Evolutionary conservation across 1,284 basidiomycete genomes (phyloP).

Genomic region (Ceratobasidium sp.): DNA sequence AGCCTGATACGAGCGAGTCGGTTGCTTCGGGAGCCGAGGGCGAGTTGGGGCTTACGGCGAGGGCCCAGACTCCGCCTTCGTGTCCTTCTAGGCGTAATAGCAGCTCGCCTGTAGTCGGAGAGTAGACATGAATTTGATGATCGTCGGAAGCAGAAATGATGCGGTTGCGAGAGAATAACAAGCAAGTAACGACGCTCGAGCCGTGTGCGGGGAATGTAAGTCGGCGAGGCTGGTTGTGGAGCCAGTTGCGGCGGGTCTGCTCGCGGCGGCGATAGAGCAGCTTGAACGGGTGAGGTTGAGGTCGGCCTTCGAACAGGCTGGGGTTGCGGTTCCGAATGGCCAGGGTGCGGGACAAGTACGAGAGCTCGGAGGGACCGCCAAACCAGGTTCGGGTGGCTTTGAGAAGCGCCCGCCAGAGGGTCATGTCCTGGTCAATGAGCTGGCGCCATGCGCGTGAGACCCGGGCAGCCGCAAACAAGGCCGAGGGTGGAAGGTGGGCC

Average conservation of each 20-base stretch:
- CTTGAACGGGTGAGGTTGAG: constrained; percentile 34
- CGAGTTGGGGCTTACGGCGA: constrained; percentile 60
- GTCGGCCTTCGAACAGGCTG: constrained; percentile 43
- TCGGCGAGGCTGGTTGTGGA: constrained; percentile 55
- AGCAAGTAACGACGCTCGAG: constrained; percentile 88
- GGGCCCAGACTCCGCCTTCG: constrained; percentile 94
- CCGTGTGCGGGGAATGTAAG: constrained; percentile 86
- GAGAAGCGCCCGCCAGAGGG: constrained; percentile 83
- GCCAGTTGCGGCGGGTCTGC: constrained; percentile 47
- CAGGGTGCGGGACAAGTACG: constrained; percentile 75
- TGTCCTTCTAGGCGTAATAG: constrained; percentile 82
- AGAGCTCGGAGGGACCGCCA: constrained; percentile 74
- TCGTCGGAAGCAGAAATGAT: constrained; percentile 76
- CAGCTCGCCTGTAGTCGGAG: constrained; percentile 77
- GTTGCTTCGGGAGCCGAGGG: constrained; percentile 56
- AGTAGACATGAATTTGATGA: constrained; percentile 92
- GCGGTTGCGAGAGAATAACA: constrained; percentile 90
- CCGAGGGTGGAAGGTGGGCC: constrained; percentile 74
- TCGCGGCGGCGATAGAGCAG: constrained; percentile 31
- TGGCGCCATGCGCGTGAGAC: constrained; percentile 83
- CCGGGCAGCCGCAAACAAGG: constrained; percentile 77
- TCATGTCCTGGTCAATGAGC: constrained; percentile 82
- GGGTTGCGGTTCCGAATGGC: constrained; percentile 79
- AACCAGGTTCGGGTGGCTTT: constrained; percentile 83
- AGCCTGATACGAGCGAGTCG: constrained; percentile 89